These are phyloP conservation scores for Nemophila menziesii DNA, from an alignment of 257 asterid genomes.

Conservation along the genomic window DNA sequence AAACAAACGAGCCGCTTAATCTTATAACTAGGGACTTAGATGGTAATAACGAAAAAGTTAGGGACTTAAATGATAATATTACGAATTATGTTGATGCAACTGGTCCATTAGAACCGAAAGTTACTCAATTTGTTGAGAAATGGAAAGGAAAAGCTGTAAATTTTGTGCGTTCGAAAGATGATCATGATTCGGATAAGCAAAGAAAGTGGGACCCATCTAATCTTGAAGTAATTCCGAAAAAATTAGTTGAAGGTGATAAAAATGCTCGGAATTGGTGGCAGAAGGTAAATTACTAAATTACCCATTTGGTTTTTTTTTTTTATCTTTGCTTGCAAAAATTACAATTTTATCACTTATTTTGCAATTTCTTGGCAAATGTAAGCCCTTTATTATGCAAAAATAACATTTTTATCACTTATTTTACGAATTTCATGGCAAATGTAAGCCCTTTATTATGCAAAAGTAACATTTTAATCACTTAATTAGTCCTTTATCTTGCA, in stretches of 20 bases:
- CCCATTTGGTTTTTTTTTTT: too few relatives aligned
- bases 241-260: conserved; percentile 78
- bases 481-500: too few relatives aligned
- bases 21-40: conserved; percentile 33
- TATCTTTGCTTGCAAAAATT: too few relatives aligned
- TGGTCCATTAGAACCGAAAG: conserved; percentile 18
- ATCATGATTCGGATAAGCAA: conserved; percentile 40
- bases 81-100: conserved; percentile 17
- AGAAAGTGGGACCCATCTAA: conserved; percentile 69
- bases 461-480: too few relatives aligned
- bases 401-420: too few relatives aligned
- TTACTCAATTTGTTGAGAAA: conserved; percentile 76
- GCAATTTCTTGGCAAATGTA: too few relatives aligned
- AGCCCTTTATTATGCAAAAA: too few relatives aligned
- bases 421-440: too few relatives aligned
- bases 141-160: conserved; percentile 81
- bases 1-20: conserved; percentile 37
- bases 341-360: too few relatives aligned
- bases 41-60: conserved; percentile 20
- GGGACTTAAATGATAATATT: conserved; percentile 31
- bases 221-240: conserved; percentile 62
- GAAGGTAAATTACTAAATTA: conserved; percentile 59
- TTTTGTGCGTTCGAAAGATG: conserved; percentile 63
- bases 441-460: too few relatives aligned
- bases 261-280: conserved; percentile 89